Conservation (phyloP, 352 stramenopile species). For the Globisporangium okanoganense region DNA sequence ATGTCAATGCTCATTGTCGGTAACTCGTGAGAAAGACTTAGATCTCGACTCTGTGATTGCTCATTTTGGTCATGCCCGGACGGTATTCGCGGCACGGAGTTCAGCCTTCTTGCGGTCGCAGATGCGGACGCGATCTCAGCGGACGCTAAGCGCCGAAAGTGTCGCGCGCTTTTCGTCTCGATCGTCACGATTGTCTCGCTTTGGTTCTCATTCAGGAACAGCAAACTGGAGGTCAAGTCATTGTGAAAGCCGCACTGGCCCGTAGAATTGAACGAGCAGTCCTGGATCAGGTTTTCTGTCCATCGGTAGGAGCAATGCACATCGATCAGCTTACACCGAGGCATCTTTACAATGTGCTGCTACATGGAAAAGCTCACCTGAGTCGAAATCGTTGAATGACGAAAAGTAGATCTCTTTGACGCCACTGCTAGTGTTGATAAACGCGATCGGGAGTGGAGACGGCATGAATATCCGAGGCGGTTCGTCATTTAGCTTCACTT, state of each 20-base stretch:
- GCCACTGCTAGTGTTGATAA: conserved; percentile 12
- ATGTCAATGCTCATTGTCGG: neutral
- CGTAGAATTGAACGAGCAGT: conserved; percentile 24
- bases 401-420: conserved; percentile 24
- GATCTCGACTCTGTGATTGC: neutral
- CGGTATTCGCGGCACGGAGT: neutral
- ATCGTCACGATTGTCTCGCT: conserved; percentile 14
- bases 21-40: neutral
- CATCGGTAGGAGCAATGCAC: neutral
- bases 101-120: neutral
- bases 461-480: conserved; percentile 9
- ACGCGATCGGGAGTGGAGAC: conserved; percentile 13
- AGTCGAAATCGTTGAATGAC: conserved; percentile 6
- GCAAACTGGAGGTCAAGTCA: conserved; percentile 19
- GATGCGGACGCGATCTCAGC: neutral
- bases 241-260: conserved; percentile 30
- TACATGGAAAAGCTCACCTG: conserved; percentile 5
- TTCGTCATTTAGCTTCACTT: conserved; percentile 29
- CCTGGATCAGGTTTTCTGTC: conserved; percentile 1
- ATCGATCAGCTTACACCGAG: neutral
- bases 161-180: conserved; percentile 7
- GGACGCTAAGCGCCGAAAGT: conserved; percentile 13
- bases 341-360: neutral
- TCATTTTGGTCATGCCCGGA: neutral
- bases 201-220: conserved; percentile 25